Evolutionary conservation across 441 rosid genomes (phyloP), one percentile per base, ranked within the genome.

Genomic region (Bocquillonia castaneifolia): DNA sequence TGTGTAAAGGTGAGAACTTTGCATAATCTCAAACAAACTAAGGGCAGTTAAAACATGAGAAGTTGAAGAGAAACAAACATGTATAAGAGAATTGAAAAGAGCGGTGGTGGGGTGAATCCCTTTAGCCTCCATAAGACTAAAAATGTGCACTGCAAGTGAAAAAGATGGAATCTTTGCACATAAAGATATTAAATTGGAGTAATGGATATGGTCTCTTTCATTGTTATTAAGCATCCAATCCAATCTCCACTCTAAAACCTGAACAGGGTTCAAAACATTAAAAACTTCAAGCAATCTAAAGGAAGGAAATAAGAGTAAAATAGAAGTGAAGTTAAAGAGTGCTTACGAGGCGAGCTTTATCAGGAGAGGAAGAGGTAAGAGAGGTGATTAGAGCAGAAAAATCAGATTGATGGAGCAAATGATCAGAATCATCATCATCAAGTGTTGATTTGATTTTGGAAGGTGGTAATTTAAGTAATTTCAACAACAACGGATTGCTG

Each of bases 211-310:
- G 29, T 64, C 69, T 34, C 36, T 52, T 54, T 64, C 78, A 26
- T 72, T 48, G 55, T 63, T 66, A 23, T 72, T 62, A 31, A 74
- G 54, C 81, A 76, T 62, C 59, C 79, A 74, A 59, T 77, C 78
- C 62, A 81, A 62, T 74, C 70, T 81, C 85, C 82, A 76, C 63
- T 81, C 82, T 31, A 81, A 36, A 63, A 72, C 82, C 84, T 78
- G 74, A 74, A 7, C 37, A 68, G 45, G 15, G 12, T 42, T 42
- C 32, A 52, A 73, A 67, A 37, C 52, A 50, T n/a, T n/a, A n/a
- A n/a, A n/a, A n/a, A n/a, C n/a, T n/a, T n/a, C n/a, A n/a, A n/a
- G n/a, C n/a, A n/a, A n/a, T n/a, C n/a, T 7, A 60, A 20, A 14
- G n/a, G 8, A 23, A 22, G 39, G 5, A 32, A 36, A 17, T 6